phyloP scores from a whole-genome alignment of 345 rosid species.

The Eucalyptus shirleyi region DNA sequence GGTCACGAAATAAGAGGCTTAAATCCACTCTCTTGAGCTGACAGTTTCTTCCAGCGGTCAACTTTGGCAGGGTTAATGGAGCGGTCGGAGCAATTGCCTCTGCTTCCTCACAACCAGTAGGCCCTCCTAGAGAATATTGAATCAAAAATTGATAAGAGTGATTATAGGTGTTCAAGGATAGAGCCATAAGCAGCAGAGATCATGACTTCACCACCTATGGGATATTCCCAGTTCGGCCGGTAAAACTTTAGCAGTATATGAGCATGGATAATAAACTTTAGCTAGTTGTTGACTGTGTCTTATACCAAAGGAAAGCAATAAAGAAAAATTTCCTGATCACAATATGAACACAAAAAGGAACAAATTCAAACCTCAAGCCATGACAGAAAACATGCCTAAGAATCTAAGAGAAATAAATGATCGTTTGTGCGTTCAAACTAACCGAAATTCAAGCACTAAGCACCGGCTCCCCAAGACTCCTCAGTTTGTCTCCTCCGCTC shows the following conservation, averaged over 20 bases:
- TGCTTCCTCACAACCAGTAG: background rate
- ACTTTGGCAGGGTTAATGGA: background rate
- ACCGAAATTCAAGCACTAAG: background rate
- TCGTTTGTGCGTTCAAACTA: background rate
- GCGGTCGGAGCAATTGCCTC: background rate
- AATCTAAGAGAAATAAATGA: background rate
- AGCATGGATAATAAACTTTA: background rate
- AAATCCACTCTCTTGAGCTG: background rate
- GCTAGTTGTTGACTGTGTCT: background rate
- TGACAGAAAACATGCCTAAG: background rate
- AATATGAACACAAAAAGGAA: background rate
- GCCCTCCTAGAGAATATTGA: background rate
- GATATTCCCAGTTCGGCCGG: background rate
- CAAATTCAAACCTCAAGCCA: background rate
- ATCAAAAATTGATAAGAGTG: background rate
- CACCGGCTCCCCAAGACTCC: background rate
- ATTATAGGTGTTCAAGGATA: background rate
- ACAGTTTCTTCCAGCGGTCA: background rate
- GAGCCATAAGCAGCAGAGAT: background rate
- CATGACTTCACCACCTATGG: background rate
- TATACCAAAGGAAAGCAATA: background rate
- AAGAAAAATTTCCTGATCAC: background rate
- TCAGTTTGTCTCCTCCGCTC: constrained; percentile 14
- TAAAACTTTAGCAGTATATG: background rate
- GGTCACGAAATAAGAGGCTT: background rate